Evolutionary conservation across 2,329 filamentous ascomycete genomes (phyloP).

Genomic region (Curvularia sp.): DNA sequence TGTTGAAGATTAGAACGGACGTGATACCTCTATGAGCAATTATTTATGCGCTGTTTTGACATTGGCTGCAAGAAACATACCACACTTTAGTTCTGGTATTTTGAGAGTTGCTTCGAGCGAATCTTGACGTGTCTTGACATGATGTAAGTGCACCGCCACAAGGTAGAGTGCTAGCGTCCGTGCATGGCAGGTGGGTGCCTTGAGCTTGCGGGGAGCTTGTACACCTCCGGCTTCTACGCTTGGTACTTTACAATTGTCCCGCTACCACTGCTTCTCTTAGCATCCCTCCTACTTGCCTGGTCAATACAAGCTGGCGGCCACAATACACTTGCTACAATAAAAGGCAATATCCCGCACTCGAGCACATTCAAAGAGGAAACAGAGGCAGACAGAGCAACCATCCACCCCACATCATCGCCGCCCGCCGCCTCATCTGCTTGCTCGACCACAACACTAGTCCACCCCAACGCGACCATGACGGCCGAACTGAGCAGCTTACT

Average conservation of each 20-base stretch:
- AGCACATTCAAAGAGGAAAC: neutral
- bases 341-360: neutral
- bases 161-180: constrained; percentile 20
- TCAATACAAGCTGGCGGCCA: neutral
- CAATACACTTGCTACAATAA: neutral
- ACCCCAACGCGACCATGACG: constrained; percentile 33
- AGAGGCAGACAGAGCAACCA: constrained; percentile 5
- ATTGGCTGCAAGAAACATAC: neutral
- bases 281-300: neutral
- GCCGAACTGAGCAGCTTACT: constrained; percentile 38
- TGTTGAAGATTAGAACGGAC: constrained; percentile 11
- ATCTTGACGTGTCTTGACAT: neutral
- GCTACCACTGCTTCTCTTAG: constrained; percentile 2
- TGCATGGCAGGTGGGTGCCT: constrained; percentile 33
- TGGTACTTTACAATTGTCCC: constrained; percentile 18
- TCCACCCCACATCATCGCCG: constrained; percentile 30
- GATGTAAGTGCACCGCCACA: constrained; percentile 20
- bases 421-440: constrained; percentile 16
- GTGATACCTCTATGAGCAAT: constrained; percentile 10
- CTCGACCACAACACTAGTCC: constrained; percentile 11
- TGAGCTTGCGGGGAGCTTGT: constrained; percentile 36
- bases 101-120: neutral
- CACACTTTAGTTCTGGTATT: neutral
- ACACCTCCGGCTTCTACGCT: constrained; percentile 15
- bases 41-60: neutral